Base-by-base conservation (phyloP, 2,329 filamentous ascomycete genomes). In the Arthroderma sp. region DNA sequence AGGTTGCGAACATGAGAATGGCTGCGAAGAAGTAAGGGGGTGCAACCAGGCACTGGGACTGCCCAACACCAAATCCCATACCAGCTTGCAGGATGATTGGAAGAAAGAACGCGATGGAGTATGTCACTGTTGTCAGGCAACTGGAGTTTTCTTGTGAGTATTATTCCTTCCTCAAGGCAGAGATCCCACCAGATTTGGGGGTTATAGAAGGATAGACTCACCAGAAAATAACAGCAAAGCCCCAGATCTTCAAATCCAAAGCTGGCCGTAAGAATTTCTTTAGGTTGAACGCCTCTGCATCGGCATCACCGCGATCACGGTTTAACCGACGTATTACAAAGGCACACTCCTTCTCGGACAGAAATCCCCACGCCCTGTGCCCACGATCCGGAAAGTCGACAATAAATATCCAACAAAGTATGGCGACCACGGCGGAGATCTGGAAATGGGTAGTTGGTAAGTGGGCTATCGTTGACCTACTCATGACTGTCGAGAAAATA, bases 31-130 rank as follows among this genome's bases (percentile, higher is more conserved):
- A 74, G 56, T 81, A 85, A 5, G 81, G 80, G 0, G 81, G 82
- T 0, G 84, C 82, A 3, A 80, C 72, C 4, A 88, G 75, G 57
- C 82, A 85, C 61, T 86, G 82, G 0, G 82, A 69, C 40, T 68
- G 68, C 5, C 71, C 79, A 4, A 80, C 68, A 39, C 62, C 68
- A 66, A 85, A 88, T 9, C 75, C 73, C 68, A 88, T 75, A 11
- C 72, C 71, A 27, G 64, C 51, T 6, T 58, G 56, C 4, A 93
- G 75, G 53, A 91, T 84, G 55, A 88, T 76, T 5, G 85, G 84
- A 3, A 88, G 65, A 57, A 88, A 89, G 61, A 83, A 89, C 2
- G 83, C 81, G 6, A 91, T 73, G 0, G 83, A 78, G 58, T 91
- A 91, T n/a, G 74, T 73, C 42, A 84, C 74, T 7, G 82, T 83